Evolutionary conservation across 768 basidiomycete genomes (phyloP).

Genomic region (Termitomyces sp.): DNA sequence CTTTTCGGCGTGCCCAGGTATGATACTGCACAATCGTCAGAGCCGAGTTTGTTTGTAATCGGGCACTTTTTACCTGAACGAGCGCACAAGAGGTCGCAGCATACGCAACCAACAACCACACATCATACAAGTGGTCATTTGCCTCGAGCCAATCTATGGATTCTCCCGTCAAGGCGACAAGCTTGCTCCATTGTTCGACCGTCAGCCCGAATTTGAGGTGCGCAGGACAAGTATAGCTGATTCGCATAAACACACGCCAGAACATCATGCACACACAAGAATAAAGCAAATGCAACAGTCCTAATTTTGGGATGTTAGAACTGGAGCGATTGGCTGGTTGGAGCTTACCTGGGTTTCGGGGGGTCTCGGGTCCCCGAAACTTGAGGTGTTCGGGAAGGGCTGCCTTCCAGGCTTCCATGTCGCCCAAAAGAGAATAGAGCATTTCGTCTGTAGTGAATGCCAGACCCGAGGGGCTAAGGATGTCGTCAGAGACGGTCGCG

Average conservation of each 20-base stretch:
- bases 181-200: slow-evolving; percentile 73
- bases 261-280: slow-evolving; percentile 94
- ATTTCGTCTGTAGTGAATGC: slow-evolving; percentile 81
- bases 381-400: slow-evolving; percentile 75
- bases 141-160: slow-evolving; percentile 88
- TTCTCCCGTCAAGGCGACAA: slow-evolving; percentile 72
- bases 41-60: neutral
- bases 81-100: slow-evolving; percentile 86
- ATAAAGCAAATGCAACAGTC: slow-evolving; percentile 85
- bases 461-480: slow-evolving; percentile 77
- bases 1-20: slow-evolving; percentile 84
- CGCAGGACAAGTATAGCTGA: slow-evolving; percentile 87
- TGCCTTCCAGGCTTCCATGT: slow-evolving; percentile 75
- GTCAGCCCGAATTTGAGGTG: slow-evolving; percentile 87
- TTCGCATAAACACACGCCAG: slow-evolving; percentile 98
- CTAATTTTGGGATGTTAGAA: slow-evolving; percentile 32
- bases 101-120: slow-evolving; percentile 86
- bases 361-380: slow-evolving; percentile 69
- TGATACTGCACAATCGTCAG: slow-evolving; percentile 63
- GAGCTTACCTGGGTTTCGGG: slow-evolving; percentile 61
- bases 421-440: slow-evolving; percentile 58
- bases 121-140: slow-evolving; percentile 79
- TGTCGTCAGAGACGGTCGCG: slow-evolving; percentile 4
- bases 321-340: neutral
- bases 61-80: slow-evolving; percentile 63